Evolutionary conservation across 176 grass and related monocot species (phyloP).

Genomic region (Rhynchospora pubera): DNA sequence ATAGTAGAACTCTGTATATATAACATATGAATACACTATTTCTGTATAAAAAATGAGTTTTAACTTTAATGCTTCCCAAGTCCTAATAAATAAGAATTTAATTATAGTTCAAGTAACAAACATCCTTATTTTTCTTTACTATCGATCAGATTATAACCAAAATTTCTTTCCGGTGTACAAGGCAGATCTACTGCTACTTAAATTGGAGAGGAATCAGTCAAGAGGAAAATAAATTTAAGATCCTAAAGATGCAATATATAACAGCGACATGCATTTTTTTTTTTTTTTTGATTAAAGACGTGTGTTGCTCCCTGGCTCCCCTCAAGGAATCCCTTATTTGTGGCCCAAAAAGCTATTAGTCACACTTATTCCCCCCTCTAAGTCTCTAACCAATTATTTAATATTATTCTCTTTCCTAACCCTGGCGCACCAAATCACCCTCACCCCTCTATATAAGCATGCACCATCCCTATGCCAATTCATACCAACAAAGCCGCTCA

Average conservation of each 20-base stretch:
- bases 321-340: background rate
- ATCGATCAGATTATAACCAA: no score
- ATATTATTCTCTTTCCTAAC: background rate
- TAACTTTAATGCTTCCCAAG: no score
- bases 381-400: background rate
- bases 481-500: background rate
- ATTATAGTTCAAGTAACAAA: no score
- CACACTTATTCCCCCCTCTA: conserved; percentile 25
- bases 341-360: background rate
- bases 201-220: background rate
- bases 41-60: no score
- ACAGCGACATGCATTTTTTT: background rate
- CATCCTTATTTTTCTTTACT: no score
- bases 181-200: background rate
- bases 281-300: background rate
- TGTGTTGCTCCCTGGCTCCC: conserved; percentile 12
- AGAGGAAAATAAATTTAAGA: background rate
- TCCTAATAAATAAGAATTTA: no score
- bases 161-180: no score
- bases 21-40: no score
- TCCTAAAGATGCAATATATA: background rate
- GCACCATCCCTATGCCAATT: background rate
- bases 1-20: no score
- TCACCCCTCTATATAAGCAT: conserved; percentile 19
- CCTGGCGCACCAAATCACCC: conserved; percentile 8